phyloP scores from a whole-genome alignment of 1,139 yeast species.

The Taphrina communis region DNA sequence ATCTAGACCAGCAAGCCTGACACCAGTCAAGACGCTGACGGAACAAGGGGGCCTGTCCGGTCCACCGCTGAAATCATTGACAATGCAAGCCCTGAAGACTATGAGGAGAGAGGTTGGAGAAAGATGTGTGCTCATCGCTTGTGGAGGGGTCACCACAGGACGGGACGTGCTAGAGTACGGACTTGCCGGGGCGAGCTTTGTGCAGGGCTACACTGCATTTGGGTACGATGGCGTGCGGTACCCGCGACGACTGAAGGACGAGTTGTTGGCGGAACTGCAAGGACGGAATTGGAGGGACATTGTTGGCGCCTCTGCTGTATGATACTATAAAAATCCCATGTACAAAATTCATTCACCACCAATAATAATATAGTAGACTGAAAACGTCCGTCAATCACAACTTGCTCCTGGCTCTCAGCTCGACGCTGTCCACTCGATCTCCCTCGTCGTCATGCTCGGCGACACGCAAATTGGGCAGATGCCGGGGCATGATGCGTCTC shows the following conservation, averaged over 20 bases:
- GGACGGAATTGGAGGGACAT: slow-evolving; percentile 86
- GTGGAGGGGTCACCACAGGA: slow-evolving; percentile 90
- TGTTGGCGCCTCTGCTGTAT: slow-evolving; percentile 49
- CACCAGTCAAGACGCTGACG: slow-evolving; percentile 55
- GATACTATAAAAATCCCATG: neutral
- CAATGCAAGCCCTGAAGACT: slow-evolving; percentile 70
- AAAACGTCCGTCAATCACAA: neutral
- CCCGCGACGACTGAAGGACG: slow-evolving; percentile 77
- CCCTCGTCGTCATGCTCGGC: slow-evolving; percentile 37
- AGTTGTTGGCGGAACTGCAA: slow-evolving; percentile 67
- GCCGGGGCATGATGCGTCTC: slow-evolving; percentile 31
- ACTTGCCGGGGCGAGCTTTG: slow-evolving; percentile 87
- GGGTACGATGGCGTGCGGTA: slow-evolving; percentile 94
- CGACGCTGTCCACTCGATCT: slow-evolving; percentile 6
- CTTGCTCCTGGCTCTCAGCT: slow-evolving; percentile 5
- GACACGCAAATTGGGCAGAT: slow-evolving; percentile 16
- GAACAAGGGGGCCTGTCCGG: slow-evolving; percentile 94
- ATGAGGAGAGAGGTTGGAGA: slow-evolving; percentile 64
- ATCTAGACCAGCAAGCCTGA: slow-evolving; percentile 57
- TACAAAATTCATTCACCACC: neutral
- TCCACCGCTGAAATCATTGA: slow-evolving; percentile 80
- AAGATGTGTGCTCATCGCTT: slow-evolving; percentile 71
- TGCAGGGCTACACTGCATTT: slow-evolving; percentile 85
- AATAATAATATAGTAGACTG: too few species aligned
- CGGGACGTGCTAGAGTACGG: slow-evolving; percentile 90